A percentile compares a stretch with the other conserved stretches of the same genome.
These are phyloP conservation scores for Gossypium bickii DNA, from an alignment of 345 rosid species.

Conservation along the genomic window DNA sequence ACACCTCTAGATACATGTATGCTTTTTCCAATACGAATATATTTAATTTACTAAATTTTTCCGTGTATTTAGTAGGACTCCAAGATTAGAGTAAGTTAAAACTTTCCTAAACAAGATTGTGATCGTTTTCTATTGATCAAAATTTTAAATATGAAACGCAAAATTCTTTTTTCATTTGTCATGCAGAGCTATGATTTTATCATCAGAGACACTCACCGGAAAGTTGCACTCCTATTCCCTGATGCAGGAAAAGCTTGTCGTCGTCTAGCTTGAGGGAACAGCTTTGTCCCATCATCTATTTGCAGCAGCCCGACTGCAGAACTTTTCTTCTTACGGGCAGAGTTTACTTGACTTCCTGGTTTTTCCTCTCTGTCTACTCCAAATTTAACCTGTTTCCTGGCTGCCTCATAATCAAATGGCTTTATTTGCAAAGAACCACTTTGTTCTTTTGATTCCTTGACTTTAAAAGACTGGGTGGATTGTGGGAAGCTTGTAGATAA, in stretches of 20 bases:
- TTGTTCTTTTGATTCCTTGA: slow-evolving; percentile 22
- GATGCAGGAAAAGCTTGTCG: slow-evolving; percentile 59
- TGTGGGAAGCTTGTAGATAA: slow-evolving; percentile 50
- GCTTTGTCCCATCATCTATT: slow-evolving; percentile 31
- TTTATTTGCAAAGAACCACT: slow-evolving; percentile 39
- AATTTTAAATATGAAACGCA: background rate
- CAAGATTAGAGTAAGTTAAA: too few relatives aligned
- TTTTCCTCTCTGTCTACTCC: slow-evolving; percentile 20
- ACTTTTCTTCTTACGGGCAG: slow-evolving; percentile 19
- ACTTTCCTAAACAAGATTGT: background rate
- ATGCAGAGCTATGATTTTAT: background rate
- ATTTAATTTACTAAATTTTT: too few relatives aligned
- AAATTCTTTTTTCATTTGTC: background rate
- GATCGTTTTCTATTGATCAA: slow-evolving; percentile 24
- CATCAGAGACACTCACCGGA: slow-evolving; percentile 27
- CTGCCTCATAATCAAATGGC: slow-evolving; percentile 63
- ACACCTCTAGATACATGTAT: too few relatives aligned
- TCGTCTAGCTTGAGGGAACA: slow-evolving; percentile 40
- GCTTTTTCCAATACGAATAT: too few relatives aligned
- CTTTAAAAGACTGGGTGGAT: slow-evolving; percentile 38
- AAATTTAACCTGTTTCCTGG: slow-evolving; percentile 36
- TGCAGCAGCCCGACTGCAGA: slow-evolving; percentile 19
- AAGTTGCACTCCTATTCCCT: slow-evolving; percentile 60
- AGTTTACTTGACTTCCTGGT: background rate
- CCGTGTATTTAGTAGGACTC: too few relatives aligned